Percentiles rank a stretch among this genome's conserved stretches.
Evolutionary conservation across 108 stramenopile genomes (phyloP).

Genomic region (Aureococcus anophagefferens): DNA sequence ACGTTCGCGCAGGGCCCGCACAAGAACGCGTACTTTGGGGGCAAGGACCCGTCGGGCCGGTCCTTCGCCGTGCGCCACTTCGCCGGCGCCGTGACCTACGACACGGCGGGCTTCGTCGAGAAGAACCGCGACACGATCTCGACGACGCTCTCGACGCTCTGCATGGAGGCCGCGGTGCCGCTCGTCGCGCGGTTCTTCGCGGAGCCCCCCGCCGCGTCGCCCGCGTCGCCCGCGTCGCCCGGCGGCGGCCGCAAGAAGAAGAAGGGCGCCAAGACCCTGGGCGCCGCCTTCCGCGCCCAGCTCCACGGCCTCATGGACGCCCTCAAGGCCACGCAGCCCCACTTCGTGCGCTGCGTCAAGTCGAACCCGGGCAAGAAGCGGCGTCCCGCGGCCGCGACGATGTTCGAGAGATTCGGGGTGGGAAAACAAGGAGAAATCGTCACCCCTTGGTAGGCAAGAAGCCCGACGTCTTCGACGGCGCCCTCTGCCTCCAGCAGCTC

Average conservation of each 20-base stretch:
- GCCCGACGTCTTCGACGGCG: conserved; percentile 65
- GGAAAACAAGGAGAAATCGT: no score
- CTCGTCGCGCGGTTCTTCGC: background rate
- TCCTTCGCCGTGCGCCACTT: conserved; percentile 72
- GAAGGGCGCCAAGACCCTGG: background rate
- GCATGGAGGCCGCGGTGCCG: background rate
- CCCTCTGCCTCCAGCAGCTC: conserved; percentile 35
- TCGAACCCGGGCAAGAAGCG: conserved; percentile 25
- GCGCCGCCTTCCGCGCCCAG: conserved; percentile 28
- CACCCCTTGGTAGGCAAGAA: no score
- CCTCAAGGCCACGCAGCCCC: conserved; percentile 57
- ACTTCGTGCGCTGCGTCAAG: conserved; percentile 38
- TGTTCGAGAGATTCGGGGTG: no score
- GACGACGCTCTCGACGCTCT: conserved; percentile 1
- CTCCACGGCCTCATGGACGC: conserved; percentile 55
- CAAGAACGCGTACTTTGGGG: no score
- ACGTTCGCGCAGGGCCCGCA: background rate
- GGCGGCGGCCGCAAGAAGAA: no score
- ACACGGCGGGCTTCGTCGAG: conserved; percentile 60
- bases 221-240: no score
- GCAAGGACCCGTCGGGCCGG: no score
- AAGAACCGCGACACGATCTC: conserved; percentile 84
- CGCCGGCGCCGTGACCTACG: conserved; percentile 71
- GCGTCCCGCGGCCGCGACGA: no score
- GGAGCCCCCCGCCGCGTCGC: background rate